Conservation (phyloP, 371 early-diverging fungal genomes). For the Rhizopus microsporus region DNA sequence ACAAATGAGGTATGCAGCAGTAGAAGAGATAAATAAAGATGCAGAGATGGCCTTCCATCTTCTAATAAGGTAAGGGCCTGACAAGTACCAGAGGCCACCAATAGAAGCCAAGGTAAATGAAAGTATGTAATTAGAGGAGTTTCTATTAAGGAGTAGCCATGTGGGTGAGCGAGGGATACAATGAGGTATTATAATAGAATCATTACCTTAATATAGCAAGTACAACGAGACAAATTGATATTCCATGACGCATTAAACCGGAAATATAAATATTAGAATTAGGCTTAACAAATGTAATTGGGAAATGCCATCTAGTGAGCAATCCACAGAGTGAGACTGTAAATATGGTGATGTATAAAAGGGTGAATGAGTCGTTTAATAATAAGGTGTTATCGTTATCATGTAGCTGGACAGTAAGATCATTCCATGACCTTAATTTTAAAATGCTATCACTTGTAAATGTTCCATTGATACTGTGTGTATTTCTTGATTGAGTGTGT, state of each 20-base stretch:
- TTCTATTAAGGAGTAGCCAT: slow-evolving; percentile 13
- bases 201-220: slow-evolving; percentile 29
- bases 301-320: slow-evolving; percentile 39
- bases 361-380: slow-evolving; percentile 28
- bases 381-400: slow-evolving; percentile 1
- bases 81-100: slow-evolving; percentile 25
- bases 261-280: slow-evolving; percentile 13
- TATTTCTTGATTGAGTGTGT: slow-evolving; percentile 33
- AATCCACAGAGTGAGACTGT: slow-evolving; percentile 36
- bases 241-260: slow-evolving; percentile 23
- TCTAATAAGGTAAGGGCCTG: slow-evolving; percentile 42
- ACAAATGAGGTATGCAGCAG: slow-evolving; percentile 32
- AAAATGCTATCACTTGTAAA: background rate
- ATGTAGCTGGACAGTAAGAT: slow-evolving; percentile 6
- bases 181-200: background rate
- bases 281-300: slow-evolving; percentile 32
- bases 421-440: slow-evolving; percentile 19
- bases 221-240: slow-evolving; percentile 18
- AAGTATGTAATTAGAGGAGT: slow-evolving; percentile 6
- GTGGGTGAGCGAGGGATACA: background rate
- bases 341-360: slow-evolving; percentile 41
- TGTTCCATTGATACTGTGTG: slow-evolving; percentile 19
- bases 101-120: slow-evolving; percentile 14
- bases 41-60: slow-evolving; percentile 21
- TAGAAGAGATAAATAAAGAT: slow-evolving; percentile 28